Base-by-base conservation (phyloP, 2,329 filamentous ascomycete genomes). In the Apiospora sp. region DNA sequence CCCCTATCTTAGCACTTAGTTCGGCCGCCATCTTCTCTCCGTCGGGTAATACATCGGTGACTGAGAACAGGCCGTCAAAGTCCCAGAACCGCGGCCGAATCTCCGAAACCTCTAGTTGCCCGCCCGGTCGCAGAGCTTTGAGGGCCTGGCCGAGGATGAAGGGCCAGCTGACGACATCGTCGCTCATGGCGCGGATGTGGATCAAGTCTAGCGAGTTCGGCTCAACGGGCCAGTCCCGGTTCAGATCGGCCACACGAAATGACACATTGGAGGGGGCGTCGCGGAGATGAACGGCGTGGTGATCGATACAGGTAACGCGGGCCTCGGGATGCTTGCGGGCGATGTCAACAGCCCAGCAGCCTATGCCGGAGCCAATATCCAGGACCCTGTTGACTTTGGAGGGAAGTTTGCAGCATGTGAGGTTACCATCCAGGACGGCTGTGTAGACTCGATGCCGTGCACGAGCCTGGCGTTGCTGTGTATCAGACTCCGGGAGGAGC, bases 241-340 rank as follows among this genome's bases (percentile, higher is more conserved):
- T 87, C 43, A 87, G 84, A 77, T 92, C 89, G 77, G 88, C 88
- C 51, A 92, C 85, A 72, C 88, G 82, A 77, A 91, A 92, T 4
- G 83, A 84, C 30, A 91, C 85, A 75, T 92, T 92, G 24, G 88
- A 84, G 8, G 90, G 90, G 10, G 46, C 30, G 34, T 51, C 48
- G 8, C 34, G 14, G n/a, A 46, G 67, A 14, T 10, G 41, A 14
- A 68, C 27, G 6, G 41, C 8, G 13, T 48, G 41, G 67, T 44
- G 75, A 72, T 86, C 85, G 58, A 85, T 79, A 43, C 84, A 84
- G 41, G 83, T 80, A 19, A 86, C 81, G 4, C 79, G 77, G 37
- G 81, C 82, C 37, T 82, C 78, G 3, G 85, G 84, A 71, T 84
- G 83, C 7, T 78, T 78, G 61, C 79, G 80, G 5, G 81, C 85